Evolutionary conservation across 148 eudicot genomes (phyloP), one percentile per base, ranked within the genome.

Genomic region (Nepenthes gracilis): DNA sequence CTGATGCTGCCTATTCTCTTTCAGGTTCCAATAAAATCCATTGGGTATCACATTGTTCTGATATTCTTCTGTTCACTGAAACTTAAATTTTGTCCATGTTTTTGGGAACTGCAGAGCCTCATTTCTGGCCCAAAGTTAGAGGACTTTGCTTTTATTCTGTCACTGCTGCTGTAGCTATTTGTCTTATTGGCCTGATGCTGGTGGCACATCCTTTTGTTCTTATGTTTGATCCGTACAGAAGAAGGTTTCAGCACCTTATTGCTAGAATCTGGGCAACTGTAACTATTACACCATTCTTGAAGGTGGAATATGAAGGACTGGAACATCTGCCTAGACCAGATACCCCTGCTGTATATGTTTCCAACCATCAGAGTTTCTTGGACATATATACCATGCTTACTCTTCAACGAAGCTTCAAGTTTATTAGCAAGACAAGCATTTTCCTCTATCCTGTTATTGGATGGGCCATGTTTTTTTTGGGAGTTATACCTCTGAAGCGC

Each of bases 301-400:
- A 83, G 55, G 72, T 92, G 50, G 71, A 84, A 64, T 64, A 80
- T 57, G 83, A 81, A 77, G 98, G 98, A 54, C 70, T 83, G 72
- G 91, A 92, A 64, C 75, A 92, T 75, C 74, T 92, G 47, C 96
- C 97, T 34, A 58, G 70, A 55, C 57, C 82, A 48, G 82, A 85
- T 70, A 65, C 81, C 55, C 85, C 98, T 59, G 94, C 94, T 58
- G 94, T 92, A 15, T 92, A 85, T 68, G 96, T 92, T 58, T 83
- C 98, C 67, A 92, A 92, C 62, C 94, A 92, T 71, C 98, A 85
- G 79, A 92, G 98, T 74, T 92, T 92, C 73, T 74, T 92, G 35
- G 98, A 92, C 73, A 88, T 88, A 68, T 88, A 85, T 68, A 55
- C 96, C 57, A 83, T 88, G 73, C 85, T 92, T 34, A 88, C 96